Evolutionary conservation across 495 filamentous ascomycete genomes (phyloP).

Genomic region (Trichoderma orchidacearum): DNA sequence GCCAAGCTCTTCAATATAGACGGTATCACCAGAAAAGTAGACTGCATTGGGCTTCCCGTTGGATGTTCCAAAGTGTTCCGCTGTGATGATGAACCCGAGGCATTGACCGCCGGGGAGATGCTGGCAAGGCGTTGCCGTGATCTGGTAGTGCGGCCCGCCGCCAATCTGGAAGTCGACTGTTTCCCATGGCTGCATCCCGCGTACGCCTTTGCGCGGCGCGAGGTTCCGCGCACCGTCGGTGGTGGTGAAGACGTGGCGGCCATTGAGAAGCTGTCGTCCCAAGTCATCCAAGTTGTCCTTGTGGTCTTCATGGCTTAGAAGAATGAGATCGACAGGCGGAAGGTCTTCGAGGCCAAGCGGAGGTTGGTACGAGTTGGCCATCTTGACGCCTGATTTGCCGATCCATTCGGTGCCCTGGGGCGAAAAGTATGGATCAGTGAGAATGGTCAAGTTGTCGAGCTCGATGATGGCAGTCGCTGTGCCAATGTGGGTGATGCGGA

Average conservation of each 20-base stretch:
- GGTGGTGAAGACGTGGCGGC: constrained; percentile 36
- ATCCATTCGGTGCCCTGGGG: constrained; percentile 23
- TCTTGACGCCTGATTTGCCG: constrained; percentile 17
- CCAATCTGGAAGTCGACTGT: constrained; percentile 10
- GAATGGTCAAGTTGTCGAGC: constrained; percentile 29
- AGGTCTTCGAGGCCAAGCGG: constrained; percentile 23
- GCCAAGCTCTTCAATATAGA: too few species aligned
- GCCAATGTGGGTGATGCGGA: constrained; percentile 34
- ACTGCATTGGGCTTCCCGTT: too few species aligned
- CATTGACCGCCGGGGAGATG: constrained; percentile 35
- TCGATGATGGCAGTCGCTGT: constrained; percentile 37
- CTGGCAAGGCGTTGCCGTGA: constrained; percentile 30
- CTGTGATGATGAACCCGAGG: constrained; percentile 33
- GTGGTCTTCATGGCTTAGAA: constrained; percentile 43
- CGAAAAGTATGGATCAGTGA: constrained; percentile 42
- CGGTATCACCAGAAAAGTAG: too few species aligned
- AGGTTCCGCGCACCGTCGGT: constrained; percentile 30
- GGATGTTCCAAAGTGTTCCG: too few species aligned
- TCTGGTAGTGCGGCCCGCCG: constrained; percentile 30
- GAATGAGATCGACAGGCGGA: constrained; percentile 34
- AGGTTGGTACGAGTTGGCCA: constrained; percentile 16
- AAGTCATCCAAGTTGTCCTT: constrained; percentile 35
- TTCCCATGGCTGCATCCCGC: constrained; percentile 19
- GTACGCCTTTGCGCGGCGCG: constrained; percentile 26
- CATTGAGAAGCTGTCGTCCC: constrained; percentile 28